Percentiles rank a stretch among this genome's conserved stretches.
phyloP scores from a whole-genome alignment of 768 basidiomycete species.

The Boletus insuetus region DNA sequence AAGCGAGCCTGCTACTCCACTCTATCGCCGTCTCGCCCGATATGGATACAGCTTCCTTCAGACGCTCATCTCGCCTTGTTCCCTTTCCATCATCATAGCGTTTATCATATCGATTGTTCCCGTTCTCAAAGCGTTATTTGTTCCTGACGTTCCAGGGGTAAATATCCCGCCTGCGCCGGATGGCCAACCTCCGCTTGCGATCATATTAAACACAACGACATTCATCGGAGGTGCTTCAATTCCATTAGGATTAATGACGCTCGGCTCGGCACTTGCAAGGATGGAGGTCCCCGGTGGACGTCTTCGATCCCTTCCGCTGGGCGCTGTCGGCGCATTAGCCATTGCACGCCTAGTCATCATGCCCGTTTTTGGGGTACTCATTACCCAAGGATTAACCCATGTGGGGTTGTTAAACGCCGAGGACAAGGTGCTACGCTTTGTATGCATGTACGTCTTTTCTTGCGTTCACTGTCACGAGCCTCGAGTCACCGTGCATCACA shows the following conservation, averaged over 20 bases:
- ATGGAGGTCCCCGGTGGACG: constrained; percentile 48
- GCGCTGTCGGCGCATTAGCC: constrained; percentile 53
- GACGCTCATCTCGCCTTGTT: constrained; percentile 45
- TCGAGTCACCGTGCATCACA: not conserved
- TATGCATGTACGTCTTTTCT: constrained; percentile 52
- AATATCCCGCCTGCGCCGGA: constrained; percentile 56
- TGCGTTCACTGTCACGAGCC: not conserved
- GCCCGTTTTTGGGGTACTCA: constrained; percentile 59
- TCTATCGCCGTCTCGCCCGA: constrained; percentile 7
- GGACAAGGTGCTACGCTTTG: constrained; percentile 60
- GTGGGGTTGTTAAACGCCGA: constrained; percentile 45
- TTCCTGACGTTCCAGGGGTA: constrained; percentile 40
- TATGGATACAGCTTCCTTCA: constrained; percentile 26
- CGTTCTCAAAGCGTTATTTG: constrained; percentile 59
- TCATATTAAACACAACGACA: constrained; percentile 52
- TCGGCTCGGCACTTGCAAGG: constrained; percentile 63
- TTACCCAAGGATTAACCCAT: constrained; percentile 49
- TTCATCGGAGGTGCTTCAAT: constrained; percentile 66
- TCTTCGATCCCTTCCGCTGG: constrained; percentile 45
- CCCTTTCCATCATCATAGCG: constrained; percentile 50
- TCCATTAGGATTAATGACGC: constrained; percentile 57
- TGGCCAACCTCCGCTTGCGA: constrained; percentile 62
- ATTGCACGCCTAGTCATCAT: constrained; percentile 53
- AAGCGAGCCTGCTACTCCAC: not conserved
- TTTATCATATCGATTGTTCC: constrained; percentile 57